Conservation (phyloP, 139 green algal genomes). For the Volvox africanus region DNA sequence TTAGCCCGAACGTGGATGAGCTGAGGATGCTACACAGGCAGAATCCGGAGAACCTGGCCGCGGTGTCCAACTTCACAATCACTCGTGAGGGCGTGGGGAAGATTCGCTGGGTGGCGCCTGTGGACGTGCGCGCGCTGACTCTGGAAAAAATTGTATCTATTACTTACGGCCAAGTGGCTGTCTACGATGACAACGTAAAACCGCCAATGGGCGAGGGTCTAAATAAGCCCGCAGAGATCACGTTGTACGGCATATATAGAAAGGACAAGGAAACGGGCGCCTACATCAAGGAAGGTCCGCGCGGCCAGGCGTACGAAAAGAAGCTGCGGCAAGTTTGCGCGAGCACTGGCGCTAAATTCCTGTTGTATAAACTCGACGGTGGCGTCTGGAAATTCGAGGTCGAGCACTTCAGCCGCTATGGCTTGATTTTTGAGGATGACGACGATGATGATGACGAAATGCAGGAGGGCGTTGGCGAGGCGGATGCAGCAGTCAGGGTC, state of each 20-base stretch:
- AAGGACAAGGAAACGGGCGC: slow-evolving; percentile 73
- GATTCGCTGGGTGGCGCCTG: slow-evolving; percentile 85
- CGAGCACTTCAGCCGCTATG: slow-evolving; percentile 95
- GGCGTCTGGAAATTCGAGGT: slow-evolving; percentile 90
- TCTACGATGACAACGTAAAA: slow-evolving; percentile 82
- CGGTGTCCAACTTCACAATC: slow-evolving; percentile 79
- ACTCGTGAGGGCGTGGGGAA: slow-evolving; percentile 73
- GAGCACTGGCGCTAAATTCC: slow-evolving; percentile 83
- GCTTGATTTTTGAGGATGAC: slow-evolving; percentile 72
- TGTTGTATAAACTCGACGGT: slow-evolving; percentile 79
- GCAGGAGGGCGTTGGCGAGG: slow-evolving; percentile 40
- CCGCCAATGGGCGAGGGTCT: slow-evolving; percentile 85
- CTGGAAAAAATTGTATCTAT: slow-evolving; percentile 84
- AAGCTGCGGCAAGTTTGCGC: slow-evolving; percentile 66
- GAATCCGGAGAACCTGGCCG: slow-evolving; percentile 50
- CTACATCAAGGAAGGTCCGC: slow-evolving; percentile 61
- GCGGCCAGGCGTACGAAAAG: slow-evolving; percentile 63
- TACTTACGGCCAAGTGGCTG: slow-evolving; percentile 71
- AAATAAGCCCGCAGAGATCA: slow-evolving; percentile 87
- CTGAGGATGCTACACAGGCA: slow-evolving; percentile 52
- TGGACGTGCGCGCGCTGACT: slow-evolving; percentile 83
- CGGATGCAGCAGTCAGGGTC: not conserved
- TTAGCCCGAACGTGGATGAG: slow-evolving; percentile 54
- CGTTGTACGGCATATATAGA: slow-evolving; percentile 75
- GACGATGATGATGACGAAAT: slow-evolving; percentile 45